Base-by-base conservation (phyloP, 164 flowering plant genomes). In the Sedum album region DNA sequence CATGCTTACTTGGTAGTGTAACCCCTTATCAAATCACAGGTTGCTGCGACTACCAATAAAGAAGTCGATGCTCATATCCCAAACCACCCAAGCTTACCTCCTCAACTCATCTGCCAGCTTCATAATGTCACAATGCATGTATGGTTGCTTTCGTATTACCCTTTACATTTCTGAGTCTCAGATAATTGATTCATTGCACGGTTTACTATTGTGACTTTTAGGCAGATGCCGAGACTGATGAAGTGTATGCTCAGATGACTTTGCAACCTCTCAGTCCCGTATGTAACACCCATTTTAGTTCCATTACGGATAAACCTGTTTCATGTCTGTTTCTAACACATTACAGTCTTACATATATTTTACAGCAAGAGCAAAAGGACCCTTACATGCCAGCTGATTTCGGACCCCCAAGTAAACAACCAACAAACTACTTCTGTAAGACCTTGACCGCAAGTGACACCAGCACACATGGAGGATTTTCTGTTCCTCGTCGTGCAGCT, bases 381-480 rank as follows among this genome's bases (percentile, higher is more conserved):
- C 46, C 67, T 20, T 65, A 65, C 67, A 5, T 65, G 21, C 67
- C 67, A 4, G 46, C 67, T 65, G 67, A 65, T 36, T 41, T 65
- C 10, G 67, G 67, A 36, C 46, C 42, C 30, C 62, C 69, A 9
- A 67, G 62, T 35, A 67, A 49, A 49, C 69, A 67, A 17, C 61
- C 69, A 46, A 48, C 31, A 5, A 49, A 67, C n/a, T 67, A 46
- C 57, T 67, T 67, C 41, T 67, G 69, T 33, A 67, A 67, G 57
- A 67, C 61, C 31, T 39, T 67, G 6, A 67, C 69, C 7, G 69
- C 61, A 1, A 67, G 69, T 48, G 69, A 67, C 57, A 67, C 69
- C 28, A 48, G 69, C 15, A 67, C 69, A 30, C 69, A 48, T 49
- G 69, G 69, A 33, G 69, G 69, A 17, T 67, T 67, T 55, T 49